A percentile compares a stretch with the other conserved stretches of the same genome.
These are phyloP conservation scores for Diutina sp. DNA, from an alignment of 1,139 yeast genomes.

Conservation along the genomic window DNA sequence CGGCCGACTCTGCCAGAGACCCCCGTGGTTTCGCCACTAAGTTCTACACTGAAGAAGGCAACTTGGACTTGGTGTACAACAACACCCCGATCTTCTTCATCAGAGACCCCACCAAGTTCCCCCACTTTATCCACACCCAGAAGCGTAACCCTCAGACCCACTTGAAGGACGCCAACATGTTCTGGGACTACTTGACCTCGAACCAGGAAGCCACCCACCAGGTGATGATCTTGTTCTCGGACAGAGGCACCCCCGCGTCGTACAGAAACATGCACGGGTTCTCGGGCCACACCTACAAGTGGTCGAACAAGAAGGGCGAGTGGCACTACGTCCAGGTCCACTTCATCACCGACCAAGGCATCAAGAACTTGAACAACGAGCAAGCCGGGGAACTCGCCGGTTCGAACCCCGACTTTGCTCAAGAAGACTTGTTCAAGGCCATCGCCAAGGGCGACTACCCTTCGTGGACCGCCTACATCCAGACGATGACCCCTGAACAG, in stretches of 20 bases:
- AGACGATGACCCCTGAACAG: conserved; percentile 56
- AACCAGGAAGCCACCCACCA: conserved; percentile 59
- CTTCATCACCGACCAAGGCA: conserved; percentile 46
- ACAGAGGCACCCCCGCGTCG: conserved; percentile 57
- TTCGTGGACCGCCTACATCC: conserved; percentile 53
- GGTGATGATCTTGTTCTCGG: conserved; percentile 47
- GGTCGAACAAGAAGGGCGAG: conserved; percentile 54
- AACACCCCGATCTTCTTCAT: conserved; percentile 83
- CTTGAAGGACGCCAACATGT: conserved; percentile 46
- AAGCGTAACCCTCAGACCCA: conserved; percentile 67
- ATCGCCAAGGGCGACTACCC: conserved; percentile 50
- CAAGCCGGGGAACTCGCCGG: conserved; percentile 49
- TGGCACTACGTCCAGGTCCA: conserved; percentile 60
- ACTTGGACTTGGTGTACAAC: conserved; percentile 79
- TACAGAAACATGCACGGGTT: conserved; percentile 60
- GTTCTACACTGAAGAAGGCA: conserved; percentile 81
- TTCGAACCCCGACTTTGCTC: conserved; percentile 52
- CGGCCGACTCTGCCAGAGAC: conserved; percentile 80
- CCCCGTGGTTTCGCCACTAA: conserved; percentile 83
- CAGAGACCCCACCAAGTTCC: conserved; percentile 81
- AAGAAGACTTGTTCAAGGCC: conserved; percentile 49
- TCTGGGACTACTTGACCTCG: conserved; percentile 55
- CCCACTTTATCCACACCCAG: conserved; percentile 82
- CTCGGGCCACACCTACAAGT: conserved; percentile 63
- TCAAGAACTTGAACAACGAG: conserved; percentile 39